Base-by-base conservation (phyloP, 768 basidiomycete genomes). In the Lactarius tabidus region DNA sequence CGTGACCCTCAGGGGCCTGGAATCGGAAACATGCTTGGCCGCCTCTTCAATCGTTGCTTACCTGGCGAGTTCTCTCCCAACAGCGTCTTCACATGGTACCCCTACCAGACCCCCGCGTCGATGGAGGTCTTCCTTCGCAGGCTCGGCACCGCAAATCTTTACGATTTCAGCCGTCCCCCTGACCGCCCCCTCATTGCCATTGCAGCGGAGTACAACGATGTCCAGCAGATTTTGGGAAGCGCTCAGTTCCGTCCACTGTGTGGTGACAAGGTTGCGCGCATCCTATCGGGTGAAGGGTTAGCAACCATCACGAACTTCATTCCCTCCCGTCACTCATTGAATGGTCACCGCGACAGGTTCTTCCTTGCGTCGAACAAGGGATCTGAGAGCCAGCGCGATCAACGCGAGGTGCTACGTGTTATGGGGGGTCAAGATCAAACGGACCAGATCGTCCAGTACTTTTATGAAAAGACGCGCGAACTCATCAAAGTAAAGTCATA, bases 81-180 rank as follows among this genome's bases (percentile, higher is more conserved):
- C 73, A 90, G 88, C 65, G 77, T 84, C 56, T 93, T 90, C 72
- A 85, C 91, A 4, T 92, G 90, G 84, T 93, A 93, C 87, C 89
- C 92, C n/a, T 79, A 93, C 52, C 87, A 93, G 85, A 89, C 87
- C 0, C 91, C 91, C 3, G 77, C 80, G 0, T 74, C 84, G 2
- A 92, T 93, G 90, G 76, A 83, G 64, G 75, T 71, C 1, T 73
- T 85, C 72, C 76, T 93, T 61, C 79, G 72, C 59, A 82, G 89
- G 36, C 71, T 92, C 41, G 81, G 82, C 45, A 76, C 83, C 29
- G 63, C 77, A 20, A 78, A 83, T 31, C 75, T 81, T 53, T 93
- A 93, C 68, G 80, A 85, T 63, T 57, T 86, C 23, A 72, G 74
- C 38, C 78, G 85, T 36, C 89, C 91, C 0, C 75, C 70, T 35